Evolutionary conservation across 208 protist species (phyloP).

Genomic region (Crithidia thermophila): DNA sequence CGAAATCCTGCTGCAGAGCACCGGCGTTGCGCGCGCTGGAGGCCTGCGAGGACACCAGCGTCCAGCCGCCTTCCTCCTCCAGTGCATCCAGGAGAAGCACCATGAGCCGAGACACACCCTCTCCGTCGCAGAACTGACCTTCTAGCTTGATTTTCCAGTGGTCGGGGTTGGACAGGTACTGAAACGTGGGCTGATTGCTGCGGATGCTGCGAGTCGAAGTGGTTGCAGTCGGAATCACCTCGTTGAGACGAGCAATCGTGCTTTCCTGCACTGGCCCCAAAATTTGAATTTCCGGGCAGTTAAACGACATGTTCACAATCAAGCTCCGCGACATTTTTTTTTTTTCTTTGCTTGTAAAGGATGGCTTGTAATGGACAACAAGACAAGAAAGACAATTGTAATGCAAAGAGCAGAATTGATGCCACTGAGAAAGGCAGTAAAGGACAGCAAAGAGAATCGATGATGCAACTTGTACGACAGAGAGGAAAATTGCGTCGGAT

Average conservation of each 20-base stretch:
- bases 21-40: slow-evolving; percentile 37
- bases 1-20: slow-evolving; percentile 62
- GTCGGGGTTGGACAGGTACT: slow-evolving; percentile 76
- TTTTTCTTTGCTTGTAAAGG: no score
- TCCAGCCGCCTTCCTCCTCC: slow-evolving; percentile 89
- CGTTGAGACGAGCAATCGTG: slow-evolving; percentile 88
- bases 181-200: slow-evolving; percentile 60
- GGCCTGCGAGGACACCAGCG: slow-evolving; percentile 70
- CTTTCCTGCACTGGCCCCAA: slow-evolving; percentile 83
- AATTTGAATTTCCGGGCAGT: slow-evolving; percentile 85
- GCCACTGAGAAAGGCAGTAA: background rate
- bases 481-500: no score
- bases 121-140: slow-evolving; percentile 81
- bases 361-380: no score
- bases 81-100: slow-evolving; percentile 85
- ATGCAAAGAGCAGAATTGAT: no score
- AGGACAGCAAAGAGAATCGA: background rate
- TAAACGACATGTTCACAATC: slow-evolving; percentile 83
- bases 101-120: slow-evolving; percentile 81
- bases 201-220: slow-evolving; percentile 80
- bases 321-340: slow-evolving; percentile 68
- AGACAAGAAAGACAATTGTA: no score
- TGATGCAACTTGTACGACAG: no score
- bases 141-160: slow-evolving; percentile 87
- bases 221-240: slow-evolving; percentile 73